Evolutionary conservation across 2,329 filamentous ascomycete genomes (phyloP).

Genomic region (Sarocladium kiliense): DNA sequence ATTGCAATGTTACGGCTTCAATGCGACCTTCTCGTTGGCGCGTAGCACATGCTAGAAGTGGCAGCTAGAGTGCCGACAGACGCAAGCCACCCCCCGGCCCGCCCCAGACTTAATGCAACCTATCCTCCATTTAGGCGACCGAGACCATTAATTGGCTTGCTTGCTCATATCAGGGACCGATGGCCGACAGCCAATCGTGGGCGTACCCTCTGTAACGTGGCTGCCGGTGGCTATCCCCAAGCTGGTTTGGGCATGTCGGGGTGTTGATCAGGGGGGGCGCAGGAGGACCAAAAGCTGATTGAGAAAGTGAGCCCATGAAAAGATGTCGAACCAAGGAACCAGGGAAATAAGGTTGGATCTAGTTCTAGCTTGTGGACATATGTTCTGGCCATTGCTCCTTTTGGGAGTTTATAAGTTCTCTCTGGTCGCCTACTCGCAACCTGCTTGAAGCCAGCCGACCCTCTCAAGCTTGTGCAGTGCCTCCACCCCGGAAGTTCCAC

Average conservation of each 20-base stretch:
- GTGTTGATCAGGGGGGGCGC: not conserved
- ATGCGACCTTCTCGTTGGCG: not conserved
- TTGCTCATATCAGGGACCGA: not conserved
- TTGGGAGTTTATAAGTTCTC: no score
- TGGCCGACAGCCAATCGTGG: not conserved
- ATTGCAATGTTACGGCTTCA: not conserved
- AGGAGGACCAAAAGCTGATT: no score
- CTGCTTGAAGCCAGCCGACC: no score
- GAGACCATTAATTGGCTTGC: not conserved
- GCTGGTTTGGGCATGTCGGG: not conserved
- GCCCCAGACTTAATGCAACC: not conserved
- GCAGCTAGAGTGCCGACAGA: not conserved
- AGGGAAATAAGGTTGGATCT: conserved; percentile 3
- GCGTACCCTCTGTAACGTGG: not conserved
- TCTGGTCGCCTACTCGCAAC: no score
- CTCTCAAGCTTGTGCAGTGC: no score
- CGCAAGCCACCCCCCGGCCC: not conserved
- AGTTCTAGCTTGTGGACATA: no score
- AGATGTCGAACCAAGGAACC: not conserved
- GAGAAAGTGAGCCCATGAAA: not conserved
- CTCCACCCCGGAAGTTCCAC: no score
- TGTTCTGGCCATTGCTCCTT: no score
- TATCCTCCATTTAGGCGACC: not conserved
- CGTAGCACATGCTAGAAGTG: not conserved
- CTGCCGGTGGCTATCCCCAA: not conserved